phyloP scores from a whole-genome alignment of 2,329 filamentous ascomycete genomes.

The Clonostachys rosea region DNA sequence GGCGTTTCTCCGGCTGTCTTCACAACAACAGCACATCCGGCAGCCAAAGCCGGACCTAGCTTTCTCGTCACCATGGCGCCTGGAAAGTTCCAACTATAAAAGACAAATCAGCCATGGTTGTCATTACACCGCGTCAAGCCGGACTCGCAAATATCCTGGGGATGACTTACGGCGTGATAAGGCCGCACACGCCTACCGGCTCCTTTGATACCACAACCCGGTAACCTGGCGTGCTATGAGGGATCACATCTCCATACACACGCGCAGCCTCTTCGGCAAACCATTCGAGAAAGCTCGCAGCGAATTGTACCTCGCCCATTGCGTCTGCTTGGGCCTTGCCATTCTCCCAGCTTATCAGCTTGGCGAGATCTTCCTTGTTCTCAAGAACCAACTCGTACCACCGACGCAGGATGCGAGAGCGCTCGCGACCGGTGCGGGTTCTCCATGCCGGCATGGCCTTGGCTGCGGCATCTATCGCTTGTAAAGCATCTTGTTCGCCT shows the following conservation, averaged over 20 bases:
- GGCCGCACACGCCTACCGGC: conserved; percentile 10
- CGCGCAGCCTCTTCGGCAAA: conserved; percentile 54
- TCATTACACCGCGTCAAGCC: too few species aligned
- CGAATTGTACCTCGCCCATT: conserved; percentile 48
- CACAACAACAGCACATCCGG: conserved; percentile 69
- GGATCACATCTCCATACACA: conserved; percentile 53
- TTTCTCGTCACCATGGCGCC: conserved; percentile 46
- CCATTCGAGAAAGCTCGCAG: conserved; percentile 54
- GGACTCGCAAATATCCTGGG: conserved; percentile 36
- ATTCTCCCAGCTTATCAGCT: conserved; percentile 64
- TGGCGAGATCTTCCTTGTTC: conserved; percentile 61
- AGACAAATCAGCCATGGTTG: not conserved
- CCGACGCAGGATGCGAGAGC: conserved; percentile 51
- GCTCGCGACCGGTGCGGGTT: conserved; percentile 51
- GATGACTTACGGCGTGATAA: conserved; percentile 12
- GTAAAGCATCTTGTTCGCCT: conserved; percentile 56
- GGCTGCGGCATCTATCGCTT: conserved; percentile 63
- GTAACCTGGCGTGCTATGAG: conserved; percentile 49
- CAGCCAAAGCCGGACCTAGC: conserved; percentile 51
- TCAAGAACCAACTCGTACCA: conserved; percentile 60
- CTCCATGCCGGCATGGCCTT: conserved; percentile 55
- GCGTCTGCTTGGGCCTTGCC: conserved; percentile 60
- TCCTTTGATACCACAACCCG: conserved; percentile 19
- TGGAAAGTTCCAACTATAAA: conserved; percentile 60
- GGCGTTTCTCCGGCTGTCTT: conserved; percentile 71